Evolutionary conservation across 2,329 filamentous ascomycete species (phyloP).

Genomic region (Magnaporthiopsis incrustans): DNA sequence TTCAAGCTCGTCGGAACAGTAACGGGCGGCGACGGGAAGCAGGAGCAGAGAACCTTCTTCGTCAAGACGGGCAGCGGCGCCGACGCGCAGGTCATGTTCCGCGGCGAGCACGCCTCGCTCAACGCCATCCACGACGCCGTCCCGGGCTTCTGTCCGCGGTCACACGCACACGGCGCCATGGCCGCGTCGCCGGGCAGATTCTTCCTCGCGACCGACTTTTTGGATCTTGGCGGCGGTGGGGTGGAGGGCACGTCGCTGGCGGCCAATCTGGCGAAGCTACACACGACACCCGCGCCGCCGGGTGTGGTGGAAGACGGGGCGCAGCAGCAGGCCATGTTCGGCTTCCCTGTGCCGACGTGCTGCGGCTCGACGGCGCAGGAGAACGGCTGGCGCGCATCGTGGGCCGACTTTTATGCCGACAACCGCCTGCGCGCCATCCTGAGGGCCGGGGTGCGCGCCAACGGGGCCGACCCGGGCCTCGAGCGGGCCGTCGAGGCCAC

Average conservation of each 20-base stretch:
- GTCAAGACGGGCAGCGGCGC: constrained; percentile 60
- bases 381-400: constrained; percentile 64
- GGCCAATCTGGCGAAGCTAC: constrained; percentile 68
- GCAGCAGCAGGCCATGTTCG: constrained; percentile 47
- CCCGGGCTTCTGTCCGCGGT: constrained; percentile 66
- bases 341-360: constrained; percentile 78
- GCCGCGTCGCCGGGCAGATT: constrained; percentile 39
- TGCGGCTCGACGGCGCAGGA: constrained; percentile 80
- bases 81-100: constrained; percentile 61
- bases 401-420: constrained; percentile 81
- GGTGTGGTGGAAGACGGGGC: not conserved
- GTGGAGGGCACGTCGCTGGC: constrained; percentile 48
- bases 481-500: constrained; percentile 55
- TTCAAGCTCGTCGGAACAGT: constrained; percentile 28
- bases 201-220: constrained; percentile 71
- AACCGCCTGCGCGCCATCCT: constrained; percentile 63
- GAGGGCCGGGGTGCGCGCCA: constrained; percentile 39
- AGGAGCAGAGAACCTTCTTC: constrained; percentile 44
- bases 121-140: constrained; percentile 70
- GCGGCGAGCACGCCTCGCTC: constrained; percentile 74
- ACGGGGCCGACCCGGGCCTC: constrained; percentile 56
- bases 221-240: constrained; percentile 48
- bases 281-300: constrained; percentile 66
- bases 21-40: constrained; percentile 10
- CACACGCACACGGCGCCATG: constrained; percentile 62